Conservation (phyloP, 2,329 filamentous ascomycete genomes). For the Aspergillus brunneoviolaceus region DNA sequence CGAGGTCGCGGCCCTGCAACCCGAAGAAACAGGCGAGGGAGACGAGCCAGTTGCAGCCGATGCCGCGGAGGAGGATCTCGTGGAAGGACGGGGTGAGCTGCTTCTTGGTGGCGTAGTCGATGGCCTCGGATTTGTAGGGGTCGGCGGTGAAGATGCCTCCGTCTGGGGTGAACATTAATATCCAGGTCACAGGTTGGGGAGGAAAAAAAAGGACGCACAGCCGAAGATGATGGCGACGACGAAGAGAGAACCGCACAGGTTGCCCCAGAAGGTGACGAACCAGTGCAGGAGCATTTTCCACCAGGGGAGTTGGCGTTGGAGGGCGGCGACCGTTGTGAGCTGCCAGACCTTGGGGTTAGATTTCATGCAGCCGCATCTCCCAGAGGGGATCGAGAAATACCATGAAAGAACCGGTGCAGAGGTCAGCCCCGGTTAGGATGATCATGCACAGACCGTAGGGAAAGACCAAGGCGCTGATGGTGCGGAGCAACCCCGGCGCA, state of each 20-base stretch:
- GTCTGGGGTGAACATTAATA: conserved; percentile 24
- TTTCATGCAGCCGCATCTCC: no score
- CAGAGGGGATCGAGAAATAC: conserved; percentile 18
- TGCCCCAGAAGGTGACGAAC: conserved; percentile 51
- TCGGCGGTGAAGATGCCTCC: conserved; percentile 48
- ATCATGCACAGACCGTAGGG: conserved; percentile 53
- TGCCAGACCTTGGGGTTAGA: conserved; percentile 12
- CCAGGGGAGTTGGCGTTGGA: conserved; percentile 44
- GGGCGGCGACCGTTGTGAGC: conserved; percentile 47
- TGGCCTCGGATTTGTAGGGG: conserved; percentile 46
- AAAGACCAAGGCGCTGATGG: conserved; percentile 49
- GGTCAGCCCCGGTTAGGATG: conserved; percentile 50
- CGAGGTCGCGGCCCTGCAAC: conserved; percentile 51
- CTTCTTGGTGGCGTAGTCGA: conserved; percentile 51
- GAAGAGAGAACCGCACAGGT: conserved; percentile 51
- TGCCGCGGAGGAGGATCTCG: conserved; percentile 55
- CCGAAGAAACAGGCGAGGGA: conserved; percentile 51
- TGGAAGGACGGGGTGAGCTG: conserved; percentile 51
- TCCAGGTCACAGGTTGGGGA: background rate
- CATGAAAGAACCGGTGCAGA: conserved; percentile 51
- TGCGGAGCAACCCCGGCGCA: conserved; percentile 50
- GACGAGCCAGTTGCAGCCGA: conserved; percentile 60
- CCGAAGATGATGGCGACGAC: conserved; percentile 51
- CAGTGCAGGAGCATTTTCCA: conserved; percentile 43
- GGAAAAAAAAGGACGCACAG: conserved; percentile 32